phyloP scores from a whole-genome alignment of 73 alveolate species.

The Symbiodinium pilosum region DNA sequence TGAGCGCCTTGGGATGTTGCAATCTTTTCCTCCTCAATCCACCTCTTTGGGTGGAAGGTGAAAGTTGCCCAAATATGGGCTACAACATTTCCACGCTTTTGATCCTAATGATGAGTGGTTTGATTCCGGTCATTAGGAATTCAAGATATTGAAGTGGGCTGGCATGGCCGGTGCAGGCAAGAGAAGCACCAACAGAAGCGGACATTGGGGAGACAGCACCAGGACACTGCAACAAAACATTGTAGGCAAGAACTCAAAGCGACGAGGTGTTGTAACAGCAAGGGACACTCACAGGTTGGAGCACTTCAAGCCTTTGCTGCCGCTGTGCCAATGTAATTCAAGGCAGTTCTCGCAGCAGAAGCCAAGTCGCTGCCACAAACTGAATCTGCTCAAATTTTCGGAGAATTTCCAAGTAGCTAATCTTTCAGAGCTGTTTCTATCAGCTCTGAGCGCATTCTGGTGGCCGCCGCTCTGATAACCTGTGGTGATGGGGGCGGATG shows the following conservation, averaged over 20 bases:
- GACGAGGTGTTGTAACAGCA: too few species aligned
- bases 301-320: background rate
- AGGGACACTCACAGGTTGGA: too few species aligned
- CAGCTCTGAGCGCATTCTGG: background rate
- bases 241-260: background rate
- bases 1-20: background rate
- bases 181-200: background rate
- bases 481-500: too few species aligned
- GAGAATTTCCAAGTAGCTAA: background rate
- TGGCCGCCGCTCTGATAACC: background rate
- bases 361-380: background rate
- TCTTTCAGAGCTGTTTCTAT: background rate
- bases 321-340: background rate
- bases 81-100: background rate
- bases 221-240: too few species aligned
- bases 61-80: background rate
- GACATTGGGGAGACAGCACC: too few species aligned
- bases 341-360: background rate
- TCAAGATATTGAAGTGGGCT: too few species aligned
- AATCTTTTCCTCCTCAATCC: background rate
- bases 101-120: background rate
- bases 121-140: background rate
- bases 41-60: constrained; percentile 18
- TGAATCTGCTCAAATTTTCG: background rate
- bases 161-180: background rate